These are phyloP conservation scores for Russula vinacea DNA, from an alignment of 768 basidiomycete species.

Conservation along the genomic window DNA sequence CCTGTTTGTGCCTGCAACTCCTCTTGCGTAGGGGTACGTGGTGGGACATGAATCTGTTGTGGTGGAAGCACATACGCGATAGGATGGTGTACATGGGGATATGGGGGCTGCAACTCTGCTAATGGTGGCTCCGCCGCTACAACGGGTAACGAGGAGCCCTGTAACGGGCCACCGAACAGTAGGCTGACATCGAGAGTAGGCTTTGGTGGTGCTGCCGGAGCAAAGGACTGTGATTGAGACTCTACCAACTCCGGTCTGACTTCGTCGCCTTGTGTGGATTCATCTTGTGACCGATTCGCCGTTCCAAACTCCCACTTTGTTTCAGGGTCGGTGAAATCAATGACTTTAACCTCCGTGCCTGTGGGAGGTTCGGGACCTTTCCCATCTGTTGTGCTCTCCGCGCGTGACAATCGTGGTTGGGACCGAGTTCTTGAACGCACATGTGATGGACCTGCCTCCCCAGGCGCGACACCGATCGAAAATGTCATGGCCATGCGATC, in stretches of 20 bases:
- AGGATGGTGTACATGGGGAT: constrained; percentile 18
- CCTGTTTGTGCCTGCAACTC: constrained; percentile 24
- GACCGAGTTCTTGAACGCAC: constrained; percentile 37
- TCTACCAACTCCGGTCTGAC: constrained; percentile 5
- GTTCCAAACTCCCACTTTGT: constrained; percentile 61
- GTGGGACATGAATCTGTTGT: constrained; percentile 14
- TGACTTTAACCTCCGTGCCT: constrained; percentile 30
- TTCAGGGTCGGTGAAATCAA: constrained; percentile 38
- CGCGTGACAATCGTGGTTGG: constrained; percentile 20
- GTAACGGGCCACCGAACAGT: constrained; percentile 23
- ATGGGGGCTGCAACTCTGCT: constrained; percentile 23
- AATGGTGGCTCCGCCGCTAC: constrained; percentile 10
- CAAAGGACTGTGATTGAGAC: background rate
- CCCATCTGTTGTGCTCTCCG: constrained; percentile 7
- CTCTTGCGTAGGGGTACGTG: constrained; percentile 16
- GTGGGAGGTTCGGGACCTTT: constrained; percentile 3
- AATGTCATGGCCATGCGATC: constrained; percentile 40
- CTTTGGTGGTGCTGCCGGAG: constrained; percentile 3
- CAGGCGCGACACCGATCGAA: constrained; percentile 46
- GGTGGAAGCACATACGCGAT: constrained; percentile 18
- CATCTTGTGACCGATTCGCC: constrained; percentile 32
- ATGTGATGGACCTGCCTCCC: constrained; percentile 37
- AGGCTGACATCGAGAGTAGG: constrained; percentile 21
- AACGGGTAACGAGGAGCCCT: constrained; percentile 11
- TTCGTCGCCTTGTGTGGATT: constrained; percentile 10